phyloP scores from a whole-genome alignment of 768 basidiomycete species.

The Boletus patriciae region DNA sequence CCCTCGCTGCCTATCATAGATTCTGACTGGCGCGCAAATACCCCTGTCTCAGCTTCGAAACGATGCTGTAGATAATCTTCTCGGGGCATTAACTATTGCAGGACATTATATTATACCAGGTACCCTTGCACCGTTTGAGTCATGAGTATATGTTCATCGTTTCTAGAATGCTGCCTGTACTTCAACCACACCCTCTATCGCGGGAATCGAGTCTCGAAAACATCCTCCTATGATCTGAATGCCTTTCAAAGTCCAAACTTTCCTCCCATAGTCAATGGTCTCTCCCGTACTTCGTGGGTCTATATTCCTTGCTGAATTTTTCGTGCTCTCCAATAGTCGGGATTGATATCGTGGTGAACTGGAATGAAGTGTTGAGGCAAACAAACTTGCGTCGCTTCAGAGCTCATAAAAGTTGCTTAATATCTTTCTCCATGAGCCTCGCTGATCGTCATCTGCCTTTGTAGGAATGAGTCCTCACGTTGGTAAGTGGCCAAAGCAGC shows the following conservation, averaged over 20 bases:
- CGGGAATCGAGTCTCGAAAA: slow-evolving; percentile 81
- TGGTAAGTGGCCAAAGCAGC: slow-evolving; percentile 45
- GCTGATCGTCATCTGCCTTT: slow-evolving; percentile 13
- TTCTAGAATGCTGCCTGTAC: slow-evolving; percentile 78
- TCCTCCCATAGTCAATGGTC: slow-evolving; percentile 76
- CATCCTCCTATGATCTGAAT: slow-evolving; percentile 77
- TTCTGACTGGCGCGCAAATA: slow-evolving; percentile 91
- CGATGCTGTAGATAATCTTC: slow-evolving; percentile 90
- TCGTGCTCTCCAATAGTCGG: slow-evolving; percentile 53
- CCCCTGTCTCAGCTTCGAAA: slow-evolving; percentile 89
- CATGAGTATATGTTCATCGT: neutral
- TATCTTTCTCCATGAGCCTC: neutral
- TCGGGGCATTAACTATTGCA: slow-evolving; percentile 86
- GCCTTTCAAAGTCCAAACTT: slow-evolving; percentile 89
- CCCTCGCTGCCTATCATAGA: slow-evolving; percentile 43
- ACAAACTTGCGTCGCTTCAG: slow-evolving; percentile 75
- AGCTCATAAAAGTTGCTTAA: slow-evolving; percentile 66
- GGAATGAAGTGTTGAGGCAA: slow-evolving; percentile 85
- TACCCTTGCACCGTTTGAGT: slow-evolving; percentile 28
- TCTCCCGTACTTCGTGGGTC: neutral
- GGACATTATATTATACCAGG: slow-evolving; percentile 92
- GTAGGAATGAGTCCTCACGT: slow-evolving; percentile 81
- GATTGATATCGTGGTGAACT: slow-evolving; percentile 86
- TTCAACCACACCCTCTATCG: slow-evolving; percentile 89
- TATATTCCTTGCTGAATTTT: slow-evolving; percentile 4